Base-by-base conservation (phyloP, 2,329 filamentous ascomycete species). In the Penicillium sp. region DNA sequence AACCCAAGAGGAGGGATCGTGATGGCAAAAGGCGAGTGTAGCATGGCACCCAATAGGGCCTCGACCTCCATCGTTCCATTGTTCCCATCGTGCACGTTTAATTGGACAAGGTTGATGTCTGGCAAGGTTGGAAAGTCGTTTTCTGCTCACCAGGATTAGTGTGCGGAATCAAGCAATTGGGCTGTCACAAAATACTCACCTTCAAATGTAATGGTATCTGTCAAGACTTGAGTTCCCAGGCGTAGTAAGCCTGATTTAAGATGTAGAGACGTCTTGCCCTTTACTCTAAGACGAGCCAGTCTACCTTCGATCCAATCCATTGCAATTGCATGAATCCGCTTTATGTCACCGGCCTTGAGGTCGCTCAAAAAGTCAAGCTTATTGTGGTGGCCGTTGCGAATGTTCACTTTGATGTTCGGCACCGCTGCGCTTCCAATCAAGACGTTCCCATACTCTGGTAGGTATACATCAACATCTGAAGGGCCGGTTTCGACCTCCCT, bases 231-330 rank as follows among this genome's bases (percentile, higher is more conserved):
- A 51, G 84, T 88, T 60, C 93, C 92, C 22, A 97, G 79, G 43
- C 84, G 84, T 57, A 97, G 77, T 48, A 96, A 75, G 23, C 94
- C 93, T 45, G 92, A 89, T 71, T 86, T 91, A 53, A 97, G 75
- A 29, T 82, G 81, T 35, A 97, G 79, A 37, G 87, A 78, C 25
- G 90, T 87, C 67, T 87, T 88, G 42, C 89, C 93, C 52, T 86
- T 81, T 14, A 97, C 78, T 57, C 83, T 85, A 54, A 99, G 76
- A 54, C 82, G 80, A 11, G 85, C 82, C 55, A 97, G 78, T 51
- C 85, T 87, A 37, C 92, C 92, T 51, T 89, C 86, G 57, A 99
- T 77, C 87, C 91, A 97, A 72, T 96, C 89, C 70, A 94, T 91
- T 45, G 90, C 91, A 59, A 97, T 83, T 56, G 82, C 83, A 56